Evolutionary conservation across 2,329 filamentous ascomycete genomes (phyloP).

Genomic region (Biscogniauxia mediterranea): DNA sequence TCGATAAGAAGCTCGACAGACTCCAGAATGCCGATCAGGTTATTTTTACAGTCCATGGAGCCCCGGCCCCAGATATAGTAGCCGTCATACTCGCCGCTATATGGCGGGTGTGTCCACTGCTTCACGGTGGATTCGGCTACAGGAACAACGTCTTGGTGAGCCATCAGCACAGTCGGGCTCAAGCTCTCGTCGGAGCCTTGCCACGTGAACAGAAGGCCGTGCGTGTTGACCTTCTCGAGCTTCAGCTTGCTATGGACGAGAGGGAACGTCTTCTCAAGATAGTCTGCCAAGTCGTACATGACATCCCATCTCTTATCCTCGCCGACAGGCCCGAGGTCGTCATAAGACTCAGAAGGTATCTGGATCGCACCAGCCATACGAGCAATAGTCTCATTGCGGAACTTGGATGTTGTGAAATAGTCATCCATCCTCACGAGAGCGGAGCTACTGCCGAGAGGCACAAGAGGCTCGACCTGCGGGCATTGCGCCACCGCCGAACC

Average conservation of each 20-base stretch:
- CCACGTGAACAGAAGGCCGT: slow-evolving; percentile 59
- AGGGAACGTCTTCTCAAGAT: slow-evolving; percentile 51
- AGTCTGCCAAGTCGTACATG: slow-evolving; percentile 52
- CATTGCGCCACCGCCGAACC: slow-evolving; percentile 24
- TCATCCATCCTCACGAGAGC: slow-evolving; percentile 33
- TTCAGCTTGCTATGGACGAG: slow-evolving; percentile 45
- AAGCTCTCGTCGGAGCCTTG: slow-evolving; percentile 47
- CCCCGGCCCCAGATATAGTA: slow-evolving; percentile 61
- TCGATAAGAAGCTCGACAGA: slow-evolving; percentile 54
- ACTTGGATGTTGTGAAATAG: slow-evolving; percentile 31
- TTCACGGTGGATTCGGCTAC: slow-evolving; percentile 47
- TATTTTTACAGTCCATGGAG: slow-evolving; percentile 59
- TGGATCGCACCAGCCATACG: slow-evolving; percentile 47
- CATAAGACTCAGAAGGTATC: slow-evolving; percentile 54
- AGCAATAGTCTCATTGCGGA: slow-evolving; percentile 33
- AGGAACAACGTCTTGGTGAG: slow-evolving; percentile 65
- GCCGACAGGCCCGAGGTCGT: slow-evolving; percentile 53
- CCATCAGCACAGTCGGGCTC: slow-evolving; percentile 59
- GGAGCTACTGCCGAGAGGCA: slow-evolving; percentile 26
- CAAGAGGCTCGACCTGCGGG: slow-evolving; percentile 34
- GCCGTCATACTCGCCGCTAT: slow-evolving; percentile 56
- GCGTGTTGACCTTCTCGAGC: slow-evolving; percentile 56
- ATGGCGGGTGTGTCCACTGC: slow-evolving; percentile 61
- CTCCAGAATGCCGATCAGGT: slow-evolving; percentile 55
- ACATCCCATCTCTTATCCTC: slow-evolving; percentile 58